Evolutionary conservation across 345 rosid species (phyloP), one percentile per base, ranked within the genome.

Genomic region (Adansonia digitata): DNA sequence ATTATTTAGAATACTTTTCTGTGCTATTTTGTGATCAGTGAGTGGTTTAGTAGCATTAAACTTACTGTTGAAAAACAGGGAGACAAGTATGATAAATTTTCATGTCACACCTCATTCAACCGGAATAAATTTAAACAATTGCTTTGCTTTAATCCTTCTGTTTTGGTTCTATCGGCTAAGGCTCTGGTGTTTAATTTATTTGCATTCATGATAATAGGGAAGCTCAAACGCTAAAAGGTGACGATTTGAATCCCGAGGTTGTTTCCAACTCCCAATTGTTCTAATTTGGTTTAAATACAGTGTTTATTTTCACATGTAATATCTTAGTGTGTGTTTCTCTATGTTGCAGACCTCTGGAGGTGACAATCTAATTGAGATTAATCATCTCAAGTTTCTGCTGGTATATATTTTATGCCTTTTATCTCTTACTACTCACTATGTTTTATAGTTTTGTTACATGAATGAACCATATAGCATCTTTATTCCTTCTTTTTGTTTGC

Each of bases 341-440:
- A 48, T 84, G 77, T 66, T 80, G 60, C 91, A 92, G 97, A 77
- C 52, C 17, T 74, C 29, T 74, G 75, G 74, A 74, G 76, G 77
- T 74, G 94, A 82, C 78, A 85, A 84, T 71, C 85, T 77, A 73
- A 77, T 83, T 72, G 90, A 92, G 80, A 82, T 88, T 75, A 84
- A 81, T 79, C 85, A 71, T 80, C 94, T 94, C 77, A 90, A 84
- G 80, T 82, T 78, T 68, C 79, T 91, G 93, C 91, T 92, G 97
- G 97, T 94, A 94, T 49, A 73, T 69, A n/a, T 7, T 53, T 66
- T 37, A 20, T 15, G 68, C 37, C 64, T 49, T 18, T 22, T 49
- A 31, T 31, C 55, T 46, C 22, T 43, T 20, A 8, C 37, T 26
- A 68, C 56, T 52, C 26, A 37, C 42, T 55, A 67, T 26, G n/a